Evolutionary conservation across 345 rosid genomes (phyloP), one percentile per base, ranked within the genome.

Genomic region (Murraya koenigii): DNA sequence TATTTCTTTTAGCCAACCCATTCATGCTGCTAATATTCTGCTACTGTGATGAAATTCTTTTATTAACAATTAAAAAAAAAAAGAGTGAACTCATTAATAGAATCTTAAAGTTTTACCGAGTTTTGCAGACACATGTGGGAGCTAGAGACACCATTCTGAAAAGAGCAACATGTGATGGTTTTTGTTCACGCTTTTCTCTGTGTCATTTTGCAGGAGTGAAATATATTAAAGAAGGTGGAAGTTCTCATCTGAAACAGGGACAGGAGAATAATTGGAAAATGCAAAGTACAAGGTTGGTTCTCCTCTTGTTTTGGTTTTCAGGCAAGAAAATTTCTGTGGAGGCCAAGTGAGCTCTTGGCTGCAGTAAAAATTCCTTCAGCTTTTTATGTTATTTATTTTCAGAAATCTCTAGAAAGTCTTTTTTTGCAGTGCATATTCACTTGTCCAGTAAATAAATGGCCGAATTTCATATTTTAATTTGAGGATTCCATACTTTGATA

Each of bases 271-370:
- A n/a, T n/a, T n/a, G n/a, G n/a, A n/a, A n/a, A n/a, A n/a, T 68
- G 79, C 82, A 30, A 95, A 87, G 71, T 95, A 89, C 86, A 85
- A 86, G 98, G 97, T 95, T 83, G 64, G 84, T 78, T 32, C 32
- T 71, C 11, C 65, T 78, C 32, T 66, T 71, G 14, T 79, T 60
- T 60, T 22, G 6, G 20, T 11, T 23, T 74, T 28, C 41, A 58
- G 14, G 74, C 15, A 52, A 23, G 19, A 30, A 76, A 35, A 76
- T 56, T 36, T 38, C 38, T 14, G 32, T 49, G 44, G 44, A 65
- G 15, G 0, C 23, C n/a, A 17, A n/a, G 22, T 20, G 4, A 20
- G 41, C 13, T 65, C 33, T 69, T 49, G 15, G 58, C 56, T 26
- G 38, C 28, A 30, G 32, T 10, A 13, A 25, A 11, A 38, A 7